A percentile compares a stretch with the other conserved stretches of the same genome.
Conservation (phyloP, 2,329 filamentous ascomycete genomes). For the Rhinocladiella mackenziei region DNA sequence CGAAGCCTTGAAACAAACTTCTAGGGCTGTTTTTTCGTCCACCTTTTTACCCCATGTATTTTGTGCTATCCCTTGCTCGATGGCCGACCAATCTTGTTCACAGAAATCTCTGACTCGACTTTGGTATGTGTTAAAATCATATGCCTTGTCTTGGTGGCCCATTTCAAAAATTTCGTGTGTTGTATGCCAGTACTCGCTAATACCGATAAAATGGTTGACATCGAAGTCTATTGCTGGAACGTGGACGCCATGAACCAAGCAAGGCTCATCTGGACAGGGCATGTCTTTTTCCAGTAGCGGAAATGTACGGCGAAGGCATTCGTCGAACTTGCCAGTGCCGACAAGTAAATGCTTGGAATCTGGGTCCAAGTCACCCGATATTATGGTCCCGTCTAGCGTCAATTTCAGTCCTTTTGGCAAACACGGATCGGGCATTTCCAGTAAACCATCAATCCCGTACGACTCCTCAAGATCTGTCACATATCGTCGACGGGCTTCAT, state of each 20-base stretch:
- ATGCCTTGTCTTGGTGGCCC: slow-evolving; percentile 71
- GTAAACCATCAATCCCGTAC: slow-evolving; percentile 54
- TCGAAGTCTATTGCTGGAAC: slow-evolving; percentile 95
- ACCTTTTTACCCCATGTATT: slow-evolving; percentile 73
- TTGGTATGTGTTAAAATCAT: slow-evolving; percentile 88
- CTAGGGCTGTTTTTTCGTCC: slow-evolving; percentile 67
- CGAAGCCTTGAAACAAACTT: slow-evolving; percentile 95
- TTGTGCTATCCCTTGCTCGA: slow-evolving; percentile 61
- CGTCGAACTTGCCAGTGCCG: slow-evolving; percentile 81
- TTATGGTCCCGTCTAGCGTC: slow-evolving; percentile 63
- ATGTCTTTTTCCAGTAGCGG: slow-evolving; percentile 86
- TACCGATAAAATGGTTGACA: slow-evolving; percentile 94
- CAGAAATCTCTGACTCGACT: slow-evolving; percentile 80
- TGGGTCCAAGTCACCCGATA: slow-evolving; percentile 37
- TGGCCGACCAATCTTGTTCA: slow-evolving; percentile 72
- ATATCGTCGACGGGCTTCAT: slow-evolving; percentile 82
- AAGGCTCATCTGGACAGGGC: slow-evolving; percentile 76
- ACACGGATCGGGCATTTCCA: slow-evolving; percentile 84
- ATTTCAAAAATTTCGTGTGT: slow-evolving; percentile 88
- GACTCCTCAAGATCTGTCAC: slow-evolving; percentile 69
- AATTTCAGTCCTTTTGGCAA: slow-evolving; percentile 73
- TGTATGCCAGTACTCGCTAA: slow-evolving; percentile 98
- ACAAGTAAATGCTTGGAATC: slow-evolving; percentile 51
- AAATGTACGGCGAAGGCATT: slow-evolving; percentile 76
- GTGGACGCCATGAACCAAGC: slow-evolving; percentile 84